Conservation (phyloP, 305 asterid species). For the Solanum chacoense region DNA sequence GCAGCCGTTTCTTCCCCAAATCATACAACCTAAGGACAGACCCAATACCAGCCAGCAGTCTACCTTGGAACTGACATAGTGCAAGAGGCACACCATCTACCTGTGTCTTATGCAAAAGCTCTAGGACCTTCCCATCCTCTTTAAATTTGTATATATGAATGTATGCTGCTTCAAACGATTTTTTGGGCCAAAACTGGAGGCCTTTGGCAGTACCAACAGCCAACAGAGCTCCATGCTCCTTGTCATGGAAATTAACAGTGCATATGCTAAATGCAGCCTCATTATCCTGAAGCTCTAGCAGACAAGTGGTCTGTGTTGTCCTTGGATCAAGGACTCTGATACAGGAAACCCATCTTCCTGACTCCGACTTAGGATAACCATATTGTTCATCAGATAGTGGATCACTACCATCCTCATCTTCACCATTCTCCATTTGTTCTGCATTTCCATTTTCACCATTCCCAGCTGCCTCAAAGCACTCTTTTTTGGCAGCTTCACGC, state of each 20-base stretch:
- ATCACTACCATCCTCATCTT: slow-evolving; percentile 57
- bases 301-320: slow-evolving; percentile 73
- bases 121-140: slow-evolving; percentile 92
- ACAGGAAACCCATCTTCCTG: slow-evolving; percentile 95
- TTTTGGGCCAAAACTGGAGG: slow-evolving; percentile 86
- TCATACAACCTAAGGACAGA: slow-evolving; percentile 85
- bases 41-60: slow-evolving; percentile 88
- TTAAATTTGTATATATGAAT: slow-evolving; percentile 87
- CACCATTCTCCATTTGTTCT: slow-evolving; percentile 77
- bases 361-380: slow-evolving; percentile 97
- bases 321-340: slow-evolving; percentile 92
- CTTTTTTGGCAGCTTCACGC: slow-evolving; percentile 83
- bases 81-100: slow-evolving; percentile 98
- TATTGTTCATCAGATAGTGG: slow-evolving; percentile 93
- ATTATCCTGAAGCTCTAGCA: slow-evolving; percentile 94
- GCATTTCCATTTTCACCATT: slow-evolving; percentile 65
- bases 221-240: slow-evolving; percentile 85
- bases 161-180: slow-evolving; percentile 74
- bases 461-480: slow-evolving; percentile 78
- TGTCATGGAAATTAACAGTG: slow-evolving; percentile 91
- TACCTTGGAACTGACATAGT: slow-evolving; percentile 90
- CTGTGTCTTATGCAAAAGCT: slow-evolving; percentile 94
- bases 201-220: slow-evolving; percentile 99
- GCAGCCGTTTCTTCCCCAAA: slow-evolving; percentile 81
- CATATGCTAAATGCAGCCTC: slow-evolving; percentile 98